phyloP scores from a whole-genome alignment of 768 basidiomycete species.

The Tephrocybe sp. region DNA sequence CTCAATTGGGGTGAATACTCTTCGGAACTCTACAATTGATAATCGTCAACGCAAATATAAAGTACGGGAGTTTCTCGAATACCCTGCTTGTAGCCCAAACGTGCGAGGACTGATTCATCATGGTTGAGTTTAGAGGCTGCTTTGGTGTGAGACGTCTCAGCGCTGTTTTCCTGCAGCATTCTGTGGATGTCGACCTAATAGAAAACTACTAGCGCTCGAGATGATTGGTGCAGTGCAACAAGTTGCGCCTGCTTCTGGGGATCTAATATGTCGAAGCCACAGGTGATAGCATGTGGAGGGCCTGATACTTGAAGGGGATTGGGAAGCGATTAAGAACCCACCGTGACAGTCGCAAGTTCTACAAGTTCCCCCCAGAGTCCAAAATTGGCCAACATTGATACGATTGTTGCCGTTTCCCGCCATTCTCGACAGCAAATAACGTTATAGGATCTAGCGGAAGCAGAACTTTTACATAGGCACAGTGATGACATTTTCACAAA shows the following conservation, averaged over 20 bases:
- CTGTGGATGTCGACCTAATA: background rate
- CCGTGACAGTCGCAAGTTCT: slow-evolving; percentile 5
- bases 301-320: slow-evolving; percentile 13
- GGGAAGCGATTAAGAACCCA: slow-evolving; percentile 7
- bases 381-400: background rate
- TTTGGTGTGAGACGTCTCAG: background rate
- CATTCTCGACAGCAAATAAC: slow-evolving; percentile 2
- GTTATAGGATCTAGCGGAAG: background rate
- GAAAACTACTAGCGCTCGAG: background rate
- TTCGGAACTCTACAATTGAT: slow-evolving; percentile 44
- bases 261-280: slow-evolving; percentile 6
- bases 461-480: background rate
- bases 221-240: background rate
- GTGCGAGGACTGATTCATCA: slow-evolving; percentile 20
- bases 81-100: slow-evolving; percentile 21
- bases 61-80: background rate
- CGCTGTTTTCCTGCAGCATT: slow-evolving; percentile 14
- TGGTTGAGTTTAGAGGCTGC: slow-evolving; percentile 3
- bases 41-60: background rate
- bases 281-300: slow-evolving; percentile 4
- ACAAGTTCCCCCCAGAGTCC: background rate
- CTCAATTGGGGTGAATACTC: slow-evolving; percentile 54
- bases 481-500: slow-evolving; percentile 1
- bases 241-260: slow-evolving; percentile 1
- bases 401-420: slow-evolving; percentile 1